phyloP scores from a whole-genome alignment of 2,329 filamentous ascomycete genomes.

The Sporothrix schenckii region DNA sequence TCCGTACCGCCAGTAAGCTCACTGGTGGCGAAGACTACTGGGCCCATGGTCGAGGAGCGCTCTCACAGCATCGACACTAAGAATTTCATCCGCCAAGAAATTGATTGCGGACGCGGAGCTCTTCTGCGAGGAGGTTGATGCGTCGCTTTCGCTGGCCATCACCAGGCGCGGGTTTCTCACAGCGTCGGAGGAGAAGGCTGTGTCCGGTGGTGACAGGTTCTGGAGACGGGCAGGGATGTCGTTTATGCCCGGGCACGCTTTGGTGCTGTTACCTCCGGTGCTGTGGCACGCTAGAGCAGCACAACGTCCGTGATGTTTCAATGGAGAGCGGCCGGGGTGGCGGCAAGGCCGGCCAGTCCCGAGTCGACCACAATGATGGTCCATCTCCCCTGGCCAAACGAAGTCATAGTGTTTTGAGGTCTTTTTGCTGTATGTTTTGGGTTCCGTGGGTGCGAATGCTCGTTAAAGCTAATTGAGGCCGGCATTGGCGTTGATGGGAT shows the following conservation, averaged over 20 bases:
- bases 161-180: slow-evolving; percentile 46
- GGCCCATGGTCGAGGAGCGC: slow-evolving; percentile 71
- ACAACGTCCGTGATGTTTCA: slow-evolving; percentile 54
- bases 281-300: slow-evolving; percentile 60
- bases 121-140: slow-evolving; percentile 98
- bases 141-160: slow-evolving; percentile 52
- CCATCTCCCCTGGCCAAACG: background rate
- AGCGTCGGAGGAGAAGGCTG: slow-evolving; percentile 59
- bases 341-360: slow-evolving; percentile 64
- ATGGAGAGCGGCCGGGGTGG: slow-evolving; percentile 59
- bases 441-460: no score
- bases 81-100: slow-evolving; percentile 92
- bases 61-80: slow-evolving; percentile 77
- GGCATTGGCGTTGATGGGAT: background rate
- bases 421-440: no score
- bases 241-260: slow-evolving; percentile 99
- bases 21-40: slow-evolving; percentile 91
- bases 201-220: slow-evolving; percentile 42
- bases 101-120: slow-evolving; percentile 95
- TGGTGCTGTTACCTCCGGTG: slow-evolving; percentile 94
- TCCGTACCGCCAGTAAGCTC: slow-evolving; percentile 96
- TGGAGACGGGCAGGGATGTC: slow-evolving; percentile 86
- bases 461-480: background rate
- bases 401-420: background rate
- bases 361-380: slow-evolving; percentile 64